Evolutionary conservation across 2,329 filamentous ascomycete genomes (phyloP).

Genomic region (Dactylellina drechsleri): DNA sequence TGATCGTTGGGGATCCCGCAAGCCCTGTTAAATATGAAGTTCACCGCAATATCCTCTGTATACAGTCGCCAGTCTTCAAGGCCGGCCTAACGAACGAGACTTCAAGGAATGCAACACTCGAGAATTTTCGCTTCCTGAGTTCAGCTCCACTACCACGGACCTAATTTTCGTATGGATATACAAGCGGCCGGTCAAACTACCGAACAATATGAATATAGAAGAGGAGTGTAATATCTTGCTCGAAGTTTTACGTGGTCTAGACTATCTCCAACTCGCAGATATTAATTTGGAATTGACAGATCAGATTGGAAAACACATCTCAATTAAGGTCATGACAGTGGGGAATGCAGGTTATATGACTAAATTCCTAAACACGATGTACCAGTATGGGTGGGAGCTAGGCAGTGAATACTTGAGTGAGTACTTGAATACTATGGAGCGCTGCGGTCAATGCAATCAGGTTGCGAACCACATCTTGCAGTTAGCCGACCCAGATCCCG

Average conservation of each 20-base stretch:
- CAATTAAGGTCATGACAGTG: not conserved
- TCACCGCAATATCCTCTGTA: slow-evolving; percentile 10
- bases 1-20: not conserved
- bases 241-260: not conserved
- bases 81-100: not conserved
- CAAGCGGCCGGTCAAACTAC: not conserved
- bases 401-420: too few relatives aligned
- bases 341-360: too few relatives aligned
- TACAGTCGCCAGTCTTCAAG: slow-evolving; percentile 23
- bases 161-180: not conserved
- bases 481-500: not conserved
- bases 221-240: not conserved
- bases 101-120: slow-evolving; percentile 9
- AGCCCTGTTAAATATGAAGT: slow-evolving; percentile 2
- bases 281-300: not conserved
- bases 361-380: too few relatives aligned
- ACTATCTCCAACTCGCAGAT: slow-evolving; percentile 7
- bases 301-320: not conserved
- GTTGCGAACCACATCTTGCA: not conserved
- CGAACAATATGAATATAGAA: not conserved
- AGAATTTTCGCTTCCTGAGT: slow-evolving; percentile 5
- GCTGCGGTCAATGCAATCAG: not conserved
- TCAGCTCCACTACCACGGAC: not conserved
- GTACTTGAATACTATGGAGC: too few relatives aligned
- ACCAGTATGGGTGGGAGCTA: too few relatives aligned